Base-by-base conservation (phyloP, 768 basidiomycete genomes). In the Boletus eberwhitei region DNA sequence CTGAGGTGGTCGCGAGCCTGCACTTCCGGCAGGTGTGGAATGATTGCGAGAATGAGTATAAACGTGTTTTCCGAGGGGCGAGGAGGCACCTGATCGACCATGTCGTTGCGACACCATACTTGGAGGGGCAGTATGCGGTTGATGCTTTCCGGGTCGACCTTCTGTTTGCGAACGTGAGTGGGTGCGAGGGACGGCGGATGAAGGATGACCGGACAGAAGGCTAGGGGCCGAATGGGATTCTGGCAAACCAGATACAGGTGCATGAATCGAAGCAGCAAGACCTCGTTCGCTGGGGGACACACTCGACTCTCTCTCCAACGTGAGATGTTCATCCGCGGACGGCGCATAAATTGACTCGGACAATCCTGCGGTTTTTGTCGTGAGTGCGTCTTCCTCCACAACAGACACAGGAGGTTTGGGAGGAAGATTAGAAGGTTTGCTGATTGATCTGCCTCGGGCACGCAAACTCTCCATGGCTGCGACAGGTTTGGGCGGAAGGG, bases 121-220 rank as follows among this genome's bases (percentile, higher is more conserved):
- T 32, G 63, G 55, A 45, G 71, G 66, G 39, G 64, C 48, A 40
- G 69, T 61, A 55, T 60, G 60, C 40, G 62, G 55, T 63, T 74
- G 59, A 59, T 69, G 64, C 59, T 66, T 51, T 59, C 53, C 68
- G 50, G 73, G 69, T 17, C 80, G 75, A 16, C 82, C 82, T 52
- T 82, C 74, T 16, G 85, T 84, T 44, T 82, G 82, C 35, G 84
- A 77, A 16, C 86, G 80, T 8, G 70, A 74, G 59, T 88, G 85
- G 24, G 70, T 60, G 26, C 60, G 73, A 39, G 67, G 54, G 29
- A 59, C 47, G 13, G 67, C 49, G 38, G 70, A 49, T 24, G 67
- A 45, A 54, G 66, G 22, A 26, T 74, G 64, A 58, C 66, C 67
- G 14, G 80, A 74, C 19, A 67, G 39, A 37, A 68, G 58, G 35